These are phyloP conservation scores for Adansonia madagascariensis DNA, from an alignment of 441 rosid genomes.

Conservation along the genomic window DNA sequence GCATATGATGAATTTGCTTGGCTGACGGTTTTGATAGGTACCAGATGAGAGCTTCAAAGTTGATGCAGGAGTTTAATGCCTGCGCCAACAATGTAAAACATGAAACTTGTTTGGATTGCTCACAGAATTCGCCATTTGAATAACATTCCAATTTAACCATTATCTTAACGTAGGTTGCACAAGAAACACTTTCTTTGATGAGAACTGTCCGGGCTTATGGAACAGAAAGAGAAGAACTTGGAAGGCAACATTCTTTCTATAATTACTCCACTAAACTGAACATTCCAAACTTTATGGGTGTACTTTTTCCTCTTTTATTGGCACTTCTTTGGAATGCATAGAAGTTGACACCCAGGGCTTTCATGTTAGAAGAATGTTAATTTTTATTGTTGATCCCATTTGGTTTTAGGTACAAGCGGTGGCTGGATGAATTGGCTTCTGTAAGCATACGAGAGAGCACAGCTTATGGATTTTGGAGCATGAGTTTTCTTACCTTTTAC, in stretches of 20 bases:
- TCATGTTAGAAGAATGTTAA: not conserved
- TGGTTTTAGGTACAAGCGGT: conserved; percentile 50
- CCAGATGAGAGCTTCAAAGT: conserved; percentile 55
- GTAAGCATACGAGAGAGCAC: conserved; percentile 43
- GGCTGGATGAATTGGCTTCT: conserved; percentile 49
- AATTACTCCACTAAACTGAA: conserved; percentile 25
- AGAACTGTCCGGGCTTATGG: conserved; percentile 51
- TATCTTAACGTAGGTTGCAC: conserved; percentile 45
- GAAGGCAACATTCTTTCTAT: conserved; percentile 46
- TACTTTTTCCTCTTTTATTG: conserved; percentile 10
- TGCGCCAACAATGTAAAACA: conserved; percentile 47
- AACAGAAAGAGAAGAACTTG: conserved; percentile 54
- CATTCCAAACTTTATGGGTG: conserved; percentile 15
- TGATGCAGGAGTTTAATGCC: conserved; percentile 55
- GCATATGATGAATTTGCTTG: not conserved
- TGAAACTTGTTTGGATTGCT: conserved; percentile 21
- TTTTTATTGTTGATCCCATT: conserved; percentile 18
- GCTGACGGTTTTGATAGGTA: conserved; percentile 43
- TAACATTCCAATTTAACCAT: conserved; percentile 22
- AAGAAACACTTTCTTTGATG: conserved; percentile 55
- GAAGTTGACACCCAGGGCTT: conserved; percentile 4
- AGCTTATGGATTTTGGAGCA: conserved; percentile 52
- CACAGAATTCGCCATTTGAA: conserved; percentile 13
- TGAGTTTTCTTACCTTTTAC: conserved; percentile 49
- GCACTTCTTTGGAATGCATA: not conserved